Base-by-base conservation (phyloP, 2,329 filamentous ascomycete species). In the Nemania bipapillata region DNA sequence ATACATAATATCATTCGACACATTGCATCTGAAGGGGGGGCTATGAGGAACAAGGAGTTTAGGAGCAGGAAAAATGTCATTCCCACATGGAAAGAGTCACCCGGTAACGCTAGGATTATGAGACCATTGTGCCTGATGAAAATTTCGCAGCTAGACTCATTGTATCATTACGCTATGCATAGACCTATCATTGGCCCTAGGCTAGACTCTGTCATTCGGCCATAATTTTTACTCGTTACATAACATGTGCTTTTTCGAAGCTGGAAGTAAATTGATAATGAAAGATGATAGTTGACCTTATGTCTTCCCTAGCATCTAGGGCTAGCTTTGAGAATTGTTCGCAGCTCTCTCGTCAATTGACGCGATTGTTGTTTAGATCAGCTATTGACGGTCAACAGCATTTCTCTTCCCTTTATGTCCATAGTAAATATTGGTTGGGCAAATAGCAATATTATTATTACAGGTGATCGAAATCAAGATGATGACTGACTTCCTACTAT, bases 21-120 rank as follows among this genome's bases (percentile, higher is more conserved):
- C 9, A 56, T 53, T 64, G 63, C 62, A 64, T 71, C 3, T 24
- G n/a, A 55, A 17, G 40, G 49, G 61, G 28, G n/a, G 15, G 28
- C 40, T 52, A 55, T 24, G 49, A 24, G 49, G 65, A 52, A 4
- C n/a, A 61, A 57, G 69, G 69, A 69, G 69, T 68, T 70, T n/a
- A 63, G 68, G 68, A 57, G 56, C 35, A 58, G 47, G 65, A 60
- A 70, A n/a, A 70, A 65, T 26, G 54, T 26, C 35, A 32, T 70
- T 63, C 8, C 30, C 54, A 55, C 54, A 30, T 59, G 49, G 42
- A 30, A 50, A 35, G 45, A 57, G 47, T 57, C 40, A 53, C 15
- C 26, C 45, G 55, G 67, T 64, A 68, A 65, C 32, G 57, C 37
- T 45, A 65, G 56, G 56, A 56, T 67, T 61, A 70, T 35, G 68